Evolutionary conservation across 1,139 yeast genomes (phyloP), one percentile per base, ranked within the genome.

Genomic region (Yamadazyma atmosphaerica): DNA sequence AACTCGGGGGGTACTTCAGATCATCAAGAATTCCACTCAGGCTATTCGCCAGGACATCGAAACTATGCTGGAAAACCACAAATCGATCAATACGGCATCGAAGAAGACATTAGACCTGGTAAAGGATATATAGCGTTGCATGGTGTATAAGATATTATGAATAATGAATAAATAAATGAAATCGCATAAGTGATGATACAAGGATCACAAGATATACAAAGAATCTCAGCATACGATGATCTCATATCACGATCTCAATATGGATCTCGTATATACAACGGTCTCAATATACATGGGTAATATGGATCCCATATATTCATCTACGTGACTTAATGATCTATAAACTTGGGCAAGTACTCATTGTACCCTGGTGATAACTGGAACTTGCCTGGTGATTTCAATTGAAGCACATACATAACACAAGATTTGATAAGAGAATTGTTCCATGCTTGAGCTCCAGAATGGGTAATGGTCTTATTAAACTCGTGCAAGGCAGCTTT

Each of bases 331-430:
- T 19, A 19, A 19, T 6, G 8, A 9, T 28, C 21, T 28, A 62
- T 55, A 10, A 70, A 41, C 17, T 58, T 54, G 4, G 78, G 77
- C 51, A 72, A 73, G 45, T 65, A 68, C 29, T 56, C 52, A 49
- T 73, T 73, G 44, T 61, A 61, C 1, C 72, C 74, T 4, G 51
- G 48, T 3, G 37, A 19, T 7, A 58, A 43, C 1, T 38, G 47
- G 17, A 60, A 47, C 26, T 39, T 49, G 30, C 51, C 51, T 4
- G 35, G 37, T 1, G 44, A 32, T 28, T 51, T 24, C 48, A 50
- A 38, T 23, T 51, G 50, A 24, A 51, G 35, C 16, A 43, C 46
- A 40, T 61, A 59, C 25, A 56, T 38, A 4, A 61, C 49, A 38
- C 67, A 54, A 3, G 64, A 54, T 40, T 62, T 63, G n/a, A 52